Conservation (phyloP, 164 flowering plant genomes). For the Sextonia rubra region DNA sequence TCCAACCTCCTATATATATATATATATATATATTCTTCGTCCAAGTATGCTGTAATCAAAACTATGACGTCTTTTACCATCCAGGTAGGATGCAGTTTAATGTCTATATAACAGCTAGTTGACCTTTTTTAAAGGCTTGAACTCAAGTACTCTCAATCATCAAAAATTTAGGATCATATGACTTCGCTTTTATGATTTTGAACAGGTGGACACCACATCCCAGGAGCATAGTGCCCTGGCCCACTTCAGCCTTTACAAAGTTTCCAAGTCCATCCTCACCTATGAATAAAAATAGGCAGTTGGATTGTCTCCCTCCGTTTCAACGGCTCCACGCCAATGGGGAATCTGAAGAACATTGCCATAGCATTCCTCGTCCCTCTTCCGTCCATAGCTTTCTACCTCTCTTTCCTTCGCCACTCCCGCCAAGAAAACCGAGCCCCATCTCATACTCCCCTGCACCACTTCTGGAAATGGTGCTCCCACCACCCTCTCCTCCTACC, state of each 20-base stretch:
- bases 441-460: conserved; percentile 11
- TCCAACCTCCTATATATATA: too few relatives aligned
- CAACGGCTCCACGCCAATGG: conserved; percentile 16
- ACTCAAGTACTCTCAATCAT: too few relatives aligned
- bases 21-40: too few relatives aligned
- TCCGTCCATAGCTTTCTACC: conserved; percentile 76
- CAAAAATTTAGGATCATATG: too few relatives aligned
- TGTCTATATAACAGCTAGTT: too few relatives aligned
- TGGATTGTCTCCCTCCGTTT: background rate
- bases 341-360: conserved; percentile 47
- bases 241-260: background rate
- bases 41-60: too few relatives aligned
- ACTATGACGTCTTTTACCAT: too few relatives aligned
- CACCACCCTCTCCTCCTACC: conserved; percentile 73
- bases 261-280: background rate
- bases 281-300: background rate
- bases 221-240: too few relatives aligned
- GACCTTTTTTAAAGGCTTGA: too few relatives aligned
- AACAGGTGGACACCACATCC: background rate
- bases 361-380: conserved; percentile 60
- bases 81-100: too few relatives aligned
- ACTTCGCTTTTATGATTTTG: too few relatives aligned
- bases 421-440: background rate
- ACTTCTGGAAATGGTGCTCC: conserved; percentile 71
- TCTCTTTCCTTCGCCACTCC: conserved; percentile 45